Conservation (phyloP, 2,329 filamentous ascomycete species). For the Ilyonectria mors-panacis region DNA sequence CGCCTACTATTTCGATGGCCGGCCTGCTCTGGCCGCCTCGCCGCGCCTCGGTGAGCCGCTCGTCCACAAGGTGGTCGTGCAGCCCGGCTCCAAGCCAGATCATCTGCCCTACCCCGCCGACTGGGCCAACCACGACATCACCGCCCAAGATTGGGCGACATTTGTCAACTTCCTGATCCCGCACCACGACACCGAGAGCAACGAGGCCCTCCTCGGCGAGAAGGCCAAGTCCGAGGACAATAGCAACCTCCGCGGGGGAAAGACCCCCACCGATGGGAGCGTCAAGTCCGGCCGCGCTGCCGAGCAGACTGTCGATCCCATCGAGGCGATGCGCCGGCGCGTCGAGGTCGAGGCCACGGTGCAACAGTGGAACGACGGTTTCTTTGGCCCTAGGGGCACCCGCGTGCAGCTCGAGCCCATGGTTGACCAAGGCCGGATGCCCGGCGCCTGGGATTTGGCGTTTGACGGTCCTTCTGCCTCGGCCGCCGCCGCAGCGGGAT, state of each 20-base stretch:
- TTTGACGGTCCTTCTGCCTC: constrained; percentile 40
- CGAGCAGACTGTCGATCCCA: constrained; percentile 27
- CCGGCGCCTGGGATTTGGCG: constrained; percentile 44
- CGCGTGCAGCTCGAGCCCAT: constrained; percentile 54
- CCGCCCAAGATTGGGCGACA: constrained; percentile 70
- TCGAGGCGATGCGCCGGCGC: constrained; percentile 43
- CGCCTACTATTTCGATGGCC: constrained; percentile 62
- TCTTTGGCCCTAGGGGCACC: constrained; percentile 68
- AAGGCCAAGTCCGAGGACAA: constrained; percentile 62
- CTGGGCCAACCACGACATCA: constrained; percentile 61
- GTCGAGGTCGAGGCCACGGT: constrained; percentile 59
- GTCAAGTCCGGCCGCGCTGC: constrained; percentile 25
- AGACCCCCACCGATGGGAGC: constrained; percentile 30
- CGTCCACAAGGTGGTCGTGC: constrained; percentile 55
- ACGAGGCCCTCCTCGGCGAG: constrained; percentile 64
- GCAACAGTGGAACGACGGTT: constrained; percentile 70
- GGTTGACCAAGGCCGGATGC: constrained; percentile 41
- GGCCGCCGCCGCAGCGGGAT: constrained; percentile 21
- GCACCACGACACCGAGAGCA: constrained; percentile 59
- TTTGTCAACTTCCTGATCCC: constrained; percentile 72
- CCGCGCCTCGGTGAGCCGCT: constrained; percentile 43
- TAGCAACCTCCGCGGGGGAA: constrained; percentile 49
- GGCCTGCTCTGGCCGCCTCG: constrained; percentile 53
- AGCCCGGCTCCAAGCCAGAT: constrained; percentile 54
- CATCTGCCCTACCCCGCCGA: constrained; percentile 61